These are phyloP conservation scores for Clonostachys rhizophaga DNA, from an alignment of 2,329 filamentous ascomycete genomes.

Conservation along the genomic window DNA sequence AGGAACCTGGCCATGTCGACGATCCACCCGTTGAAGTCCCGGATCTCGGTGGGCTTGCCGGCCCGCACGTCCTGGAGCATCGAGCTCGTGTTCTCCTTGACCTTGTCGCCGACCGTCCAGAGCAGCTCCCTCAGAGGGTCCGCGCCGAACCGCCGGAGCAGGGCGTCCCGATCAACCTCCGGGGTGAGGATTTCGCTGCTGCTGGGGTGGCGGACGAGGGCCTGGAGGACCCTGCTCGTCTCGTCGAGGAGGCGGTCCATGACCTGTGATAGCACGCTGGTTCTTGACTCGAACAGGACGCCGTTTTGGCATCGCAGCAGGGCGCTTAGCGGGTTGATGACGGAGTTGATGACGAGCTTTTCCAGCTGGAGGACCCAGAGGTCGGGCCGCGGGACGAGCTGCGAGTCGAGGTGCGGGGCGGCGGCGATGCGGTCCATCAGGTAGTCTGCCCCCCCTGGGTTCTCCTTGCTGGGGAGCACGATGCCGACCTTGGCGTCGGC, in stretches of 20 bases:
- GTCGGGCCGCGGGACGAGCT: slow-evolving; percentile 29
- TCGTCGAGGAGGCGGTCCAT: slow-evolving; percentile 71
- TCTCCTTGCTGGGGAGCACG: slow-evolving; percentile 24
- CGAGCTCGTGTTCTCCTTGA: slow-evolving; percentile 50
- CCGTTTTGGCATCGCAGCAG: slow-evolving; percentile 76
- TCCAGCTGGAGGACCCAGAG: slow-evolving; percentile 68
- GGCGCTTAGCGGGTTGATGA: slow-evolving; percentile 83
- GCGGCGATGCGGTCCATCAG: slow-evolving; percentile 33
- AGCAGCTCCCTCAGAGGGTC: slow-evolving; percentile 37
- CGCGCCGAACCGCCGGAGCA: slow-evolving; percentile 35
- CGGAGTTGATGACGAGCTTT: slow-evolving; percentile 75
- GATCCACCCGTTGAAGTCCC: slow-evolving; percentile 57
- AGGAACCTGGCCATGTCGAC: slow-evolving; percentile 38
- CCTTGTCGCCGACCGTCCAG: slow-evolving; percentile 38
- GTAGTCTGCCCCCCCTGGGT: slow-evolving; percentile 17
- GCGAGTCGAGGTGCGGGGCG: slow-evolving; percentile 36
- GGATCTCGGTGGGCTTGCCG: slow-evolving; percentile 48
- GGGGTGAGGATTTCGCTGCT: slow-evolving; percentile 27
- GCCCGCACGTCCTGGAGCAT: slow-evolving; percentile 57
- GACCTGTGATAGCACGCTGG: slow-evolving; percentile 33
- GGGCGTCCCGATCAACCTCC: not conserved
- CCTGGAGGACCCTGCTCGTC: slow-evolving; percentile 66
- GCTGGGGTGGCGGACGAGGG: slow-evolving; percentile 57
- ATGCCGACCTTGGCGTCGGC: slow-evolving; percentile 42
- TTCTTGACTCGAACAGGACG: slow-evolving; percentile 58